Base-by-base conservation (phyloP, 2,329 filamentous ascomycete species). In the Ceratocystis diversiconidia region DNA sequence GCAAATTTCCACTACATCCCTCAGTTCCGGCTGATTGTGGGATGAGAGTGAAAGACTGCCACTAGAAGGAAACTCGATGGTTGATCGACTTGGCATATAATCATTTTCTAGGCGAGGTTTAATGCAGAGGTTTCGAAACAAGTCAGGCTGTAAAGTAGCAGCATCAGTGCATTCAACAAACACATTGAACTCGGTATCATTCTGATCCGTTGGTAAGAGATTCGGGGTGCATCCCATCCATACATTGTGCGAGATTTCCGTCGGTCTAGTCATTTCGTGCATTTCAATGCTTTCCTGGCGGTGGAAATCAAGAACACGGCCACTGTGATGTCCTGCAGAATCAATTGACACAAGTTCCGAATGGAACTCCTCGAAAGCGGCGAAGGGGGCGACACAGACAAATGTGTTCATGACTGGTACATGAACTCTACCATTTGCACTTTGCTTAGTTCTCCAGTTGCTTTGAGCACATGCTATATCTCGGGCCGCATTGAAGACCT, bases 241-340 rank as follows among this genome's bases (percentile, higher is more conserved):
- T 30, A 97, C 90, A 72, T 96, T 96, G 69, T 83, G 81, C 64
- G 89, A 86, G 69, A 97, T 95, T 74, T 96, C 89, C 0, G 91
- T 91, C 2, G 92, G 87, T 71, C 85, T 85, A 10, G 92, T 92
- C 92, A 97, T 96, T 67, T 82, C 82, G 74, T 89, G 91, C 92
- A 99, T 97, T 76, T 99, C 94, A 62, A 84, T 76, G 66, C 92
- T 83, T 74, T 99, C 94, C 77, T 90, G 90, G 70, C 89, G 86
- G 73, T 90, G 89, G 73, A 99, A 94, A 74, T 97, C 92, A 71
- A 95, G 80, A 28, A 94, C 85, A 19, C 86, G 83, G 32, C 89
- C 89, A 0, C 90, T 95, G 71, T 86, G 76, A 50, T 80, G 79
- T 8, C 91, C 91, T 41, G 79, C 75, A 0, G 86, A 85, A 74